These are phyloP conservation scores for Durio zibethinus DNA, from an alignment of 345 rosid genomes.

Conservation along the genomic window DNA sequence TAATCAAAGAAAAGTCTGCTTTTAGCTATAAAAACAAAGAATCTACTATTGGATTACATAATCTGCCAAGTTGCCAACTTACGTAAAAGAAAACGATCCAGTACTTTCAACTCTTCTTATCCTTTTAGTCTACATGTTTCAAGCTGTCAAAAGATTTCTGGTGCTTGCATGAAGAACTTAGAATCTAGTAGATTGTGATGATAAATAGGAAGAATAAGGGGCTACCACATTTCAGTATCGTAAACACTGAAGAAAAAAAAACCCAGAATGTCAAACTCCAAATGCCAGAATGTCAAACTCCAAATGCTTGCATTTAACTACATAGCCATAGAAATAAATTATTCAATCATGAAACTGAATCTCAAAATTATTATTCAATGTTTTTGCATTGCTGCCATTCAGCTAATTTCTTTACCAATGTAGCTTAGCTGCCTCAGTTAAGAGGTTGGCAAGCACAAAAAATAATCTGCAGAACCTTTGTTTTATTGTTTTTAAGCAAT, in stretches of 20 bases:
- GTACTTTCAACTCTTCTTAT: not conserved
- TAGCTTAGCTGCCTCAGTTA: not conserved
- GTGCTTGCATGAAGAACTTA: not conserved
- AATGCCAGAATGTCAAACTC: not conserved
- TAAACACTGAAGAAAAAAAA: not conserved
- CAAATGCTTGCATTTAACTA: not conserved
- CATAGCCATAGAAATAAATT: not conserved
- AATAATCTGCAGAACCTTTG: not conserved
- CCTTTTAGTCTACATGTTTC: not conserved
- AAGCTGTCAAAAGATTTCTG: not conserved
- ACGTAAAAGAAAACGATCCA: not conserved
- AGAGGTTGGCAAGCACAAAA: not conserved
- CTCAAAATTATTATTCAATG: not conserved
- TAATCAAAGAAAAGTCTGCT: not conserved
- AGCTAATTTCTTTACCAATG: not conserved
- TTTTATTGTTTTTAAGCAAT: not conserved
- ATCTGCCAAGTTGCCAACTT: not conserved
- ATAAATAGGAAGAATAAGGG: not conserved
- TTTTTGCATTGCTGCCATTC: not conserved
- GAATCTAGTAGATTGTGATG: not conserved
- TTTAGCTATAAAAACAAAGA: not conserved
- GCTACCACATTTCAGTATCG: not conserved
- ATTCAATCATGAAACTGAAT: not conserved
- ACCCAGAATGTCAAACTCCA: not conserved
- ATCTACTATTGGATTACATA: not conserved